Evolutionary conservation across 306 rosid genomes (phyloP).

Genomic region (Cotoneaster glaucophyllus): DNA sequence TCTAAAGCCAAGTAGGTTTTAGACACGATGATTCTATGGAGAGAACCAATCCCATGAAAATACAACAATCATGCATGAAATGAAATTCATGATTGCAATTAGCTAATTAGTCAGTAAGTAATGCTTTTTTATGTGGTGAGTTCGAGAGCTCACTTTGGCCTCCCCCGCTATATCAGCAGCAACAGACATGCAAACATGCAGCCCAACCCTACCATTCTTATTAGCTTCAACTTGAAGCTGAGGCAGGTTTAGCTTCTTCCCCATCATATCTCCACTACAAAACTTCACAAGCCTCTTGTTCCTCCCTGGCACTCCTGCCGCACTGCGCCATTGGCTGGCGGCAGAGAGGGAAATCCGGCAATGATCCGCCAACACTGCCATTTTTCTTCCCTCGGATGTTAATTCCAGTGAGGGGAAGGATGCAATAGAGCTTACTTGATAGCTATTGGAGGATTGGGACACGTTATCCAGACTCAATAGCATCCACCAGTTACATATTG

Average conservation of each 20-base stretch:
- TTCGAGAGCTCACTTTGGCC: constrained; percentile 21
- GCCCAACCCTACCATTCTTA: constrained; percentile 5
- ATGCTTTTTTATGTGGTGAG: background rate
- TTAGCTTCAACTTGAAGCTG: constrained; percentile 13
- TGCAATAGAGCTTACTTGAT: constrained; percentile 17
- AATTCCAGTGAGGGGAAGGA: background rate
- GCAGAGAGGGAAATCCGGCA: constrained; percentile 32
- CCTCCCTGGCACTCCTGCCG: constrained; percentile 14
- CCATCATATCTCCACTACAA: constrained; percentile 42
- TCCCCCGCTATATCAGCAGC: constrained; percentile 14
- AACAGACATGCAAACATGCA: constrained; percentile 36
- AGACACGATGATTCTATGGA: background rate
- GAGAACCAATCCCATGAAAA: background rate
- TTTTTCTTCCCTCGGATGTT: background rate
- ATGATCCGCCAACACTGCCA: constrained; percentile 30
- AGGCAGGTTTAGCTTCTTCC: constrained; percentile 34
- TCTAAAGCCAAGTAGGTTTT: background rate
- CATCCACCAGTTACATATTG: constrained; percentile 35
- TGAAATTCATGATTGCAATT: background rate
- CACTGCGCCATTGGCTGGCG: constrained; percentile 16
- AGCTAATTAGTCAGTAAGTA: background rate
- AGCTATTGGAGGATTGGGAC: constrained; percentile 25
- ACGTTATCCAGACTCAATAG: constrained; percentile 35
- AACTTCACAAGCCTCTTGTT: constrained; percentile 27
- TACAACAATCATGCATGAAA: background rate